Percentiles rank a stretch among this genome's conserved stretches.
These are phyloP conservation scores for Nakazawaea siamensis DNA, from an alignment of 805 yeast species.

Conservation along the genomic window DNA sequence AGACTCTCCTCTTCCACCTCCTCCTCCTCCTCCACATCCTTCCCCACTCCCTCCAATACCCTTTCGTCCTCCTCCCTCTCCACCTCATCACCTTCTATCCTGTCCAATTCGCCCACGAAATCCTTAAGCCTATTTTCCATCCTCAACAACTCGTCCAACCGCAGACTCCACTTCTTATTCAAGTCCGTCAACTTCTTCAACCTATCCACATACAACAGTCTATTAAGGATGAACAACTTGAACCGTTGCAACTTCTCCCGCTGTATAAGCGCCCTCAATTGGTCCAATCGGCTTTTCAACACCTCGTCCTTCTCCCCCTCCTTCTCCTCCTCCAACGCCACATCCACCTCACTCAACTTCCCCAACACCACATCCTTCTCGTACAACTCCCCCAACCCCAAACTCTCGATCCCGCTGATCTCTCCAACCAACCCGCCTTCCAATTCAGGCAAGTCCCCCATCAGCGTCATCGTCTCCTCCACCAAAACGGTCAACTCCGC, in stretches of 20 bases:
- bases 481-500: conserved; percentile 3
- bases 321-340: background rate
- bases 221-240: conserved; percentile 8
- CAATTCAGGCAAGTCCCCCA: conserved; percentile 6
- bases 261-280: conserved; percentile 4
- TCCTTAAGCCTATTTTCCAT: conserved; percentile 2
- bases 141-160: conserved; percentile 4
- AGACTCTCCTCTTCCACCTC: conserved; percentile 15
- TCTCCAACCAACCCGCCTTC: conserved; percentile 1
- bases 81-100: background rate
- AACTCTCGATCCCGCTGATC: conserved; percentile 1
- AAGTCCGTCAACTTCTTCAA: conserved; percentile 9
- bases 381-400: conserved; percentile 2
- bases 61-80: conserved; percentile 7
- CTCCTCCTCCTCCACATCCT: conserved; percentile 4
- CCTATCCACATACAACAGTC: conserved; percentile 4
- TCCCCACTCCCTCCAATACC: conserved; percentile 5
- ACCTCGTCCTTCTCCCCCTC: background rate
- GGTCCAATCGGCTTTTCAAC: background rate
- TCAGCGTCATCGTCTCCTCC: conserved; percentile 2
- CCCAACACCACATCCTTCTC: conserved; percentile 2
- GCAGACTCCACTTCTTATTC: conserved; percentile 4
- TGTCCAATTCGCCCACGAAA: conserved; percentile 1
- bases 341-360: conserved; percentile 3
- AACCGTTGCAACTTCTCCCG: conserved; percentile 9